These are phyloP conservation scores for Venturia effusa DNA, from an alignment of 2,329 filamentous ascomycete genomes.

Conservation along the genomic window DNA sequence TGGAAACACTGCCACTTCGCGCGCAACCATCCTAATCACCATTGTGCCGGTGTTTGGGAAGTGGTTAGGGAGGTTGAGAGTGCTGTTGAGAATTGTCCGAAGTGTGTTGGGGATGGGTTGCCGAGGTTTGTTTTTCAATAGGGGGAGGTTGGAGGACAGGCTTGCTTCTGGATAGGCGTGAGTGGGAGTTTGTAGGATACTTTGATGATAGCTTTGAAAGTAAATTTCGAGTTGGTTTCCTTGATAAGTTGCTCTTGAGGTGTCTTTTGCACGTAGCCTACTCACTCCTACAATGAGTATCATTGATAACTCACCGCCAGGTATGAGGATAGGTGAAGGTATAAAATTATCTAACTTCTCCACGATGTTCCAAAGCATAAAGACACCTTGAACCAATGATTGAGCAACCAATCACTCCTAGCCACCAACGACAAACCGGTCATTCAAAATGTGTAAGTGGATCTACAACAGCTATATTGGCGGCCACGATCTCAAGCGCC, in stretches of 20 bases:
- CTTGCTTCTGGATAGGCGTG: neutral
- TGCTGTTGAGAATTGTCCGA: neutral
- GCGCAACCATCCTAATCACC: slow-evolving; percentile 58
- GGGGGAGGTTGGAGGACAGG: neutral
- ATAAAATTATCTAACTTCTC: neutral
- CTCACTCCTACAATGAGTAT: too few species aligned
- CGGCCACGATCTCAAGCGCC: neutral
- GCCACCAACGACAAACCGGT: neutral
- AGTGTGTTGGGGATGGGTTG: neutral
- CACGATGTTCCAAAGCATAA: neutral
- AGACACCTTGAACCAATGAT: neutral
- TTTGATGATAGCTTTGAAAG: neutral
- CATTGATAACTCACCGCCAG: too few species aligned
- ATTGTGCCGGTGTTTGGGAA: slow-evolving; percentile 44
- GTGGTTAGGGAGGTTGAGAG: neutral
- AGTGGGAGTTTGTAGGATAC: neutral
- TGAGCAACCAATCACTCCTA: neutral
- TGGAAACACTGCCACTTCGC: slow-evolving; percentile 65
- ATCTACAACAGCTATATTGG: neutral
- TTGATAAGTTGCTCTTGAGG: neutral
- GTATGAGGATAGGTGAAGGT: too few species aligned
- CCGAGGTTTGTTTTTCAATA: neutral
- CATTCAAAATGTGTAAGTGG: neutral
- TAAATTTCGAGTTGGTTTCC: too few species aligned
- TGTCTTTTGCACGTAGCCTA: too few species aligned